Percentiles rank a stretch among this genome's conserved stretches.
Conservation (phyloP, 2,329 filamentous ascomycete genomes). For the Stachybotrys elegans region DNA sequence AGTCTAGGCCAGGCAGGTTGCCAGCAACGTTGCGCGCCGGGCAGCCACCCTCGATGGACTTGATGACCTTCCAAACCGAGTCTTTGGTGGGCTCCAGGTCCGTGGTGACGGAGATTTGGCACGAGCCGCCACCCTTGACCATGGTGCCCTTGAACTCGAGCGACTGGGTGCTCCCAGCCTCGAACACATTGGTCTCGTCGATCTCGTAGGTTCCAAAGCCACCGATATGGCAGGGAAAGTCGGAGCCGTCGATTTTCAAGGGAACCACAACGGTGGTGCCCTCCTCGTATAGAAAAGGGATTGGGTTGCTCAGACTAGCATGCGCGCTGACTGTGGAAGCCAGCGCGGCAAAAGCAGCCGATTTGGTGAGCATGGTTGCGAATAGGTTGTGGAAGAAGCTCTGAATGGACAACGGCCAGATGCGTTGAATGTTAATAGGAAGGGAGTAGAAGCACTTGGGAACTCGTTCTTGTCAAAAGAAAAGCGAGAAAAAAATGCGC, state of each 20-base stretch:
- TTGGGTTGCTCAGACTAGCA: not conserved
- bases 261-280: slow-evolving; percentile 30
- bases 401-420: not conserved
- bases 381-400: not conserved
- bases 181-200: slow-evolving; percentile 41
- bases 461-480: too few species aligned
- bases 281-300: not conserved
- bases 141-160: slow-evolving; percentile 47
- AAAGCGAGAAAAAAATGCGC: not conserved
- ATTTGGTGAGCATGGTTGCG: not conserved
- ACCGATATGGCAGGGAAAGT: slow-evolving; percentile 69
- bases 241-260: slow-evolving; percentile 46
- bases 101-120: slow-evolving; percentile 57
- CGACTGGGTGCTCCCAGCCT: slow-evolving; percentile 47
- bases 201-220: slow-evolving; percentile 17
- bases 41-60: slow-evolving; percentile 14
- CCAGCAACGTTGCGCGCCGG: slow-evolving; percentile 22
- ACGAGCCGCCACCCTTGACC: slow-evolving; percentile 54
- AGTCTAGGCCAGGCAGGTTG: not conserved
- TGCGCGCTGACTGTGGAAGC: not conserved
- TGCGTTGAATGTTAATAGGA: too few species aligned
- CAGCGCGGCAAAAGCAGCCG: not conserved
- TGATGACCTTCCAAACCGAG: slow-evolving; percentile 1
- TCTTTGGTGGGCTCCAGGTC: slow-evolving; percentile 27
- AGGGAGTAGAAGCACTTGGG: too few species aligned